A percentile compares a stretch with the other conserved stretches of the same genome.
phyloP scores from a whole-genome alignment of 1,284 basidiomycete species.

The Cutaneotrichosporon sp. region DNA sequence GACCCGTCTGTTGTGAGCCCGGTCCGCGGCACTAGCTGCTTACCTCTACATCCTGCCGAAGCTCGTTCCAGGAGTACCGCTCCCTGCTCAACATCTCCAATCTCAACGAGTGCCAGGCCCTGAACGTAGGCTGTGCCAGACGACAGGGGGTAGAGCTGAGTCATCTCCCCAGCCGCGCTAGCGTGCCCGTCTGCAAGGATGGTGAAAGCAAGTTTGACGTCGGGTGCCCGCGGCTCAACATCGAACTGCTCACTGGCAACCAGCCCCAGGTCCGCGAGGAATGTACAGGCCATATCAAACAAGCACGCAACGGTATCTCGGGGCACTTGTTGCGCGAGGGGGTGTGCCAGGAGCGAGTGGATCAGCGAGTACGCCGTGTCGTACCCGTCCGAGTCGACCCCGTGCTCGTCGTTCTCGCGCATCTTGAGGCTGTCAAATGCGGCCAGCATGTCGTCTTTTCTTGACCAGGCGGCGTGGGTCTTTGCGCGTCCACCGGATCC shows the following conservation, averaged over 20 bases:
- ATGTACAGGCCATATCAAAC: slow-evolving; percentile 12
- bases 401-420: slow-evolving; percentile 20
- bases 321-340: slow-evolving; percentile 36
- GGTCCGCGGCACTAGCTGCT: not conserved
- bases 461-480: slow-evolving; percentile 21
- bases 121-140: slow-evolving; percentile 69
- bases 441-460: slow-evolving; percentile 29
- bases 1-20: slow-evolving; percentile 22
- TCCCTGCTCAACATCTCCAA: slow-evolving; percentile 71
- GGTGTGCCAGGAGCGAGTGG: slow-evolving; percentile 59
- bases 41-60: slow-evolving; percentile 58
- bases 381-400: slow-evolving; percentile 28
- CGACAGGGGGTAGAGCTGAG: slow-evolving; percentile 69
- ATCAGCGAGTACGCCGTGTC: slow-evolving; percentile 62
- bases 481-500: slow-evolving; percentile 20
- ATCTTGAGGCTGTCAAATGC: slow-evolving; percentile 51
- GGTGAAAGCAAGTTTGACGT: slow-evolving; percentile 65
- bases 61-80: slow-evolving; percentile 65
- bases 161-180: slow-evolving; percentile 59
- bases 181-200: slow-evolving; percentile 64
- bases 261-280: slow-evolving; percentile 18
- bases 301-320: slow-evolving; percentile 53
- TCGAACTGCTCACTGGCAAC: slow-evolving; percentile 21
- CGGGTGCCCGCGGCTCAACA: slow-evolving; percentile 41
- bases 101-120: slow-evolving; percentile 62